Conservation (phyloP, 176 grass and related monocot genomes). For the Ensete glaucum region DNA sequence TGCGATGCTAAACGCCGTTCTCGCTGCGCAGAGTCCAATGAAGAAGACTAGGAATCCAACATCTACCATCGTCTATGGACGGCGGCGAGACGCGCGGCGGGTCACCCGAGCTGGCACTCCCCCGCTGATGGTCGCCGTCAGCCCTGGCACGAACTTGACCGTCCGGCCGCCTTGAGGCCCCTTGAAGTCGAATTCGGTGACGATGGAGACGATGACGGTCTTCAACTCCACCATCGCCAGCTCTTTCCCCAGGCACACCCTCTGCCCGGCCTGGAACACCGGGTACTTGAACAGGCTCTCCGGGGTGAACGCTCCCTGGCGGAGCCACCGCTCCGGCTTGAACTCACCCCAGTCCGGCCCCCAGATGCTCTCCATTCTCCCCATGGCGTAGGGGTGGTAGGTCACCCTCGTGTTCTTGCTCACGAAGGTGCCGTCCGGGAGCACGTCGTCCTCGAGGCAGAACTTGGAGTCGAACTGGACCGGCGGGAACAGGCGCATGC, state of each 20-base stretch:
- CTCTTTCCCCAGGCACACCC: conserved; percentile 18
- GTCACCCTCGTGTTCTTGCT: conserved; percentile 8
- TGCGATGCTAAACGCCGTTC: too few relatives aligned
- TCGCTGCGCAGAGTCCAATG: too few relatives aligned
- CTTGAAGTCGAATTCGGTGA: conserved; percentile 1
- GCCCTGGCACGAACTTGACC: not conserved
- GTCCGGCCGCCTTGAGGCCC: not conserved
- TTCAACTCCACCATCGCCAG: conserved; percentile 8
- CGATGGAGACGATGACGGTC: not conserved
- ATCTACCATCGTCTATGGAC: too few relatives aligned
- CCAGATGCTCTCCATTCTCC: conserved; percentile 21
- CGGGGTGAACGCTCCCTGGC: not conserved
- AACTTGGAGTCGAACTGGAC: conserved; percentile 21
- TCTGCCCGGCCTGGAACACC: conserved; percentile 1
- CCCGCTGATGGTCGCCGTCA: conserved; percentile 1
- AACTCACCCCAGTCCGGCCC: conserved; percentile 12
- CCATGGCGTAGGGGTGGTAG: conserved; percentile 21
- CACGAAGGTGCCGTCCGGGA: conserved; percentile 20
- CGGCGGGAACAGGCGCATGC: conserved; percentile 12
- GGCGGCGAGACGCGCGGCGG: not conserved
- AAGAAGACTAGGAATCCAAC: too few relatives aligned
- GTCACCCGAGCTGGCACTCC: not conserved
- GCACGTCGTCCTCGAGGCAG: conserved; percentile 21
- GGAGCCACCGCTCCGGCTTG: conserved; percentile 15
- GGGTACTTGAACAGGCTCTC: conserved; percentile 16